Evolutionary conservation across 2,329 filamentous ascomycete genomes (phyloP), one percentile per base, ranked within the genome.

Genomic region (Boeremia lycopersici): DNA sequence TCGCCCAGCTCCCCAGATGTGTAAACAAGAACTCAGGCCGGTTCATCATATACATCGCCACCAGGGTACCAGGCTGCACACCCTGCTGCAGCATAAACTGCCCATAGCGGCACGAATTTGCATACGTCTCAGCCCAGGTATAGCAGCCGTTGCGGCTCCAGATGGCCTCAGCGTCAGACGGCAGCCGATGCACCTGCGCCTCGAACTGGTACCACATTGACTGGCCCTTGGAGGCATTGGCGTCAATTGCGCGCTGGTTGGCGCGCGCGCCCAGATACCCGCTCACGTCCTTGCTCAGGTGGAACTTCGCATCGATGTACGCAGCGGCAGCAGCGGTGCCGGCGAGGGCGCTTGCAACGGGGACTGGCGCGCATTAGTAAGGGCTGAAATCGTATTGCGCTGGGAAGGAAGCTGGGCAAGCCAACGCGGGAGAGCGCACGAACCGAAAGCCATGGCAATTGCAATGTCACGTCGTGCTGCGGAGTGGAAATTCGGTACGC

Each of bases 221-320:
- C 7, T 80, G 63, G 19, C 82, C 79, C 11, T 84, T 82, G 38
- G 75, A 19, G 78, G 83, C 82, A 31, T 50, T 59, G 41, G 38
- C 47, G 4, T 73, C 71, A 48, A 81, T 80, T 2, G 77, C 72
- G 46, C 81, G 79, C 46, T 77, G 73, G 9, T 76, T 74, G 29
- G 70, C 74, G 31, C 74, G 77, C n/a, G 76, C 55, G 10, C 74
- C 73, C 11, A 76, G 68, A n/a, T 89, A 71, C 6, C 65, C 63
- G 0, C 68, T 62, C 13, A 88, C 59, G 69, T 93, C 89, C 65
- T 89, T 84, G 36, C 75, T 71, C 44, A 92, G 69, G 68, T 89
- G 84, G 63, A 83, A 86, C 76, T 89, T 90, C 48, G 85, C 89
- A 66, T 92, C 84, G 39, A 89, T 76, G 62, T 90, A 90, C 12